Base-by-base conservation (phyloP, 331 rosid genomes). In the Malus hybrid region DNA sequence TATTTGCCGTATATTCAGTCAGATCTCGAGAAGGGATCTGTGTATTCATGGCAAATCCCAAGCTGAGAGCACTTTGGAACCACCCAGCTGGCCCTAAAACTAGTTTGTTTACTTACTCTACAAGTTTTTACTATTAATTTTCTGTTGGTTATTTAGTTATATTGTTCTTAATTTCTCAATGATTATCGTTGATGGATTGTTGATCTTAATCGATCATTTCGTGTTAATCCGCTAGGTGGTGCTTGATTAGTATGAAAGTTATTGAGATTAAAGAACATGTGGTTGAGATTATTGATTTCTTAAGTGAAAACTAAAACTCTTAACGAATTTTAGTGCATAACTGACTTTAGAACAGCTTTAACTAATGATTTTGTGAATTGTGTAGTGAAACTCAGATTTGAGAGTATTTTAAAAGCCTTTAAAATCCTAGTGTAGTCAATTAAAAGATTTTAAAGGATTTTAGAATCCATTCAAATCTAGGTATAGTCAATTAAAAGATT, bases 1-100 rank as follows among this genome's bases (percentile, higher is more conserved):
- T 2, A 34, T 8, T 36, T 36, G 11, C 42, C 2, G 10, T 36
- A 36, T 36, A 36, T 8, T 36, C 44, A 36, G 44, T 36, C 11
- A 36, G 44, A 28, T 5, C 4, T 4, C 11, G 39, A 63, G 20
- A 28, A 63, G 39, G 39, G 20, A 3, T 0, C 39, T 6, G 67
- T 5, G 9, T 27, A 39, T 71, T 22, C 67, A 72, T 72, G 76
- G 67, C 56, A 57, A 57, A 33, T 36, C 24, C 76, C 16, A 72
- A 72, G 76, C 36, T 72, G 34, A 28, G 15, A 34, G 76, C 76
- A 11, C n/a, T 72, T 44, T 72, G 76, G 76, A 72, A 57, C 76
- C 67, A 72, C 76, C 76, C 76, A 2, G 67, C 76, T 24, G 77
- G 77, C 27, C 69, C 77, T 0, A 73, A 73, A 73, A 73, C 77